Evolutionary conservation across 441 rosid genomes (phyloP).

Genomic region (Gossypium lobatum): DNA sequence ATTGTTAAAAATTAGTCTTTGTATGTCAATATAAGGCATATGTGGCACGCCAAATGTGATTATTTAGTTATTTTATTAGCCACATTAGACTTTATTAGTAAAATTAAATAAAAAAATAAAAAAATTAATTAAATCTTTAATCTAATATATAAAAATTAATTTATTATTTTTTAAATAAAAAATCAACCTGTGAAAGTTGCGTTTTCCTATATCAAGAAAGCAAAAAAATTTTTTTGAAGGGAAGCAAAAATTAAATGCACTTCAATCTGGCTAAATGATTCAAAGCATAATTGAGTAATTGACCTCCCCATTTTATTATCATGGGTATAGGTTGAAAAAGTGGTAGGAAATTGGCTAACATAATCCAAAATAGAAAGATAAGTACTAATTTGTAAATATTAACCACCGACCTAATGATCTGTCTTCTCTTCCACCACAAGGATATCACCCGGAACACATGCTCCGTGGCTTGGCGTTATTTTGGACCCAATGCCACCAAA

Average conservation of each 20-base stretch:
- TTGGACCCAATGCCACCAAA: background rate
- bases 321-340: constrained; percentile 4
- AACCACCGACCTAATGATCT: constrained; percentile 10
- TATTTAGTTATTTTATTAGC: fast-evolving
- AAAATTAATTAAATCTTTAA: no score
- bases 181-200: background rate
- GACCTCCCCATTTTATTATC: background rate
- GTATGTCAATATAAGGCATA: fast-evolving
- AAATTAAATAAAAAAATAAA: no score
- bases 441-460: background rate
- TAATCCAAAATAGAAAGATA: background rate
- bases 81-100: no score
- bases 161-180: no score
- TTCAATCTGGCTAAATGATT: background rate
- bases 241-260: constrained; percentile 14
- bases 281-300: background rate
- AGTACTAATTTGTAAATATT: background rate
- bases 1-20: no score
- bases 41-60: no score
- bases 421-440: background rate
- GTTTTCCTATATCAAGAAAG: constrained; percentile 1
- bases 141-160: no score
- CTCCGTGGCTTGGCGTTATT: background rate
- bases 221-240: no score
- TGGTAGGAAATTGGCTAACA: background rate